Evolutionary conservation across 2,329 filamentous ascomycete genomes (phyloP), one percentile per base, ranked within the genome.

Genomic region (Ceratocystis variospora): DNA sequence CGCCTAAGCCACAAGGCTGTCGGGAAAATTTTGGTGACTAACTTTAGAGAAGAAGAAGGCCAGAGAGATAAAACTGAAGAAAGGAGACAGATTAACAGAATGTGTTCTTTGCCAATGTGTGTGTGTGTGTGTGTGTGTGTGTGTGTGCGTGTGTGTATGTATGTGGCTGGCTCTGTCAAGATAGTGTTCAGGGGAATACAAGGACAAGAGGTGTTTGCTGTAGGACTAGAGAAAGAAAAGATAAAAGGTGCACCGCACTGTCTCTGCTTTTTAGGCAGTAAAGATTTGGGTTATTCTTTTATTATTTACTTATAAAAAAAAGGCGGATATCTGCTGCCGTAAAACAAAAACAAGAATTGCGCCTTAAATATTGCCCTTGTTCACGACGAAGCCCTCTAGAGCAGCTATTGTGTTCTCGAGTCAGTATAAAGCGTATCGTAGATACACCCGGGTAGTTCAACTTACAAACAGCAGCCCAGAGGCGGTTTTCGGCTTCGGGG

Each of bases 371-470:
- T 86, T 86, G 19, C 94, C 94, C 77, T 92, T 91, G 73, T 96
- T 96, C n/a, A 95, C 88, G 22, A 97, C 89, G 73, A 97, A 97
- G 0, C 81, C 88, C 74, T 97, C 90, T 33, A 97, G 75, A 2
- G 85, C 89, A 72, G 89, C 87, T 83, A 70, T 53, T 50, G n/a
- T 45, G n/a, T 15, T 33, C 53, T 68, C 64, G 61, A 61, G 55
- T 57, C 31, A 61, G 50, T 25, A 66, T 61, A 53, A 15, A 59
- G 46, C 48, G n/a, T 4, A 19, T 17, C 22, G 33, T n/a, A 2
- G 8, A 22, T 61, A 12, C 6, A 48, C 17, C 4, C 5, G 33
- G 10, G 19, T 19, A 17, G 10, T 0, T 44, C 19, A 55, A 82
- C 84, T 76, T 77, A 86, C 86, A 79, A 71, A 96, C 85, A 57